Conservation (phyloP, 805 yeast genomes). For the Lachancea waltii region DNA sequence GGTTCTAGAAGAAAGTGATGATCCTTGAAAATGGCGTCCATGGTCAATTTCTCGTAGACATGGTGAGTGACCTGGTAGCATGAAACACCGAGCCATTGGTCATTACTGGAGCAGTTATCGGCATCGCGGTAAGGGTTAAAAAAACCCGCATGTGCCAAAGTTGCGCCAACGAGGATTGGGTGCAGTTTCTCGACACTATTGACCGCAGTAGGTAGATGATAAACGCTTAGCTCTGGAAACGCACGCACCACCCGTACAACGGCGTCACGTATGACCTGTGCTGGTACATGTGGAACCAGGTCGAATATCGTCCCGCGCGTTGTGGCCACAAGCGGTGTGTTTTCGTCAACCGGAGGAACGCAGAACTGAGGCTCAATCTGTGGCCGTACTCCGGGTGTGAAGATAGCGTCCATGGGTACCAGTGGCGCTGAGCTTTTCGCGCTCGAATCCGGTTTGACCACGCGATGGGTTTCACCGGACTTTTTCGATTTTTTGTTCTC, state of each 20-base stretch:
- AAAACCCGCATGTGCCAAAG: slow-evolving; percentile 5
- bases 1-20: slow-evolving; percentile 6
- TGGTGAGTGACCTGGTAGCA: slow-evolving; percentile 8
- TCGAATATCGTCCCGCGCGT: slow-evolving; percentile 3
- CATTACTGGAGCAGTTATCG: background rate
- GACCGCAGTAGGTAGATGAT: slow-evolving; percentile 8
- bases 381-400: slow-evolving; percentile 9
- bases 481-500: slow-evolving; percentile 4
- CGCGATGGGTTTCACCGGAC: background rate
- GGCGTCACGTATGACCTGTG: slow-evolving; percentile 1
- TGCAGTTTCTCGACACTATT: slow-evolving; percentile 5
- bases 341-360: slow-evolving; percentile 4
- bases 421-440: slow-evolving; percentile 1
- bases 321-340: slow-evolving; percentile 1
- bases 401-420: slow-evolving; percentile 10
- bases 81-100: slow-evolving; percentile 10
- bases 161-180: slow-evolving; percentile 9
- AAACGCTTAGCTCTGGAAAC: slow-evolving; percentile 10
- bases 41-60: slow-evolving; percentile 8
- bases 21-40: slow-evolving; percentile 10
- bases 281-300: slow-evolving; percentile 5
- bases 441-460: background rate
- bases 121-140: slow-evolving; percentile 7
- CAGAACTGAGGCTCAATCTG: slow-evolving; percentile 3
- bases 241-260: slow-evolving; percentile 4